These are phyloP conservation scores for Talaromyces wortmannii DNA, from an alignment of 495 filamentous ascomycete species.

Conservation along the genomic window DNA sequence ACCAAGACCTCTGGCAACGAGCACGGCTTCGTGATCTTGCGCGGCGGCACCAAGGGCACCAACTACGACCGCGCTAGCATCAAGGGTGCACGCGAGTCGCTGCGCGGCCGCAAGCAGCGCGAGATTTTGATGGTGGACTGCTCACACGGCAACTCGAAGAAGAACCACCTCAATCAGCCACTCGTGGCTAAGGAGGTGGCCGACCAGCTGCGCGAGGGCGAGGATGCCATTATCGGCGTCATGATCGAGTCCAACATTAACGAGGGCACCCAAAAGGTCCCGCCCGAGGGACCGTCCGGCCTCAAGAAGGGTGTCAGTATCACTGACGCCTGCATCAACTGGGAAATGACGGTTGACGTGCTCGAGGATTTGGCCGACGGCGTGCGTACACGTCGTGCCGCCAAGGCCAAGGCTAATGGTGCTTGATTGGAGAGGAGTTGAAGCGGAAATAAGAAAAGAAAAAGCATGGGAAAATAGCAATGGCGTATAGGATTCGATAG, in stretches of 20 bases:
- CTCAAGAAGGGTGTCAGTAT: conserved; percentile 93
- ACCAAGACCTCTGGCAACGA: conserved; percentile 89
- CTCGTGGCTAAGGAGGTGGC: conserved; percentile 77
- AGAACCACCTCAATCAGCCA: conserved; percentile 79
- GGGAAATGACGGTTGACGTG: conserved; percentile 79
- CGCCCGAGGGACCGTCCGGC: conserved; percentile 67
- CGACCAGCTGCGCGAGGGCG: conserved; percentile 79
- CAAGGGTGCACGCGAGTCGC: conserved; percentile 65
- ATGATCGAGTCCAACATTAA: conserved; percentile 99
- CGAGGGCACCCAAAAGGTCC: conserved; percentile 93
- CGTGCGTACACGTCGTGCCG: conserved; percentile 64
- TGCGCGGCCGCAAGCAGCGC: conserved; percentile 79
- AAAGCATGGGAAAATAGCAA: conserved; percentile 1
- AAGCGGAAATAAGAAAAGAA: conserved; percentile 9
- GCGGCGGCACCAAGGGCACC: conserved; percentile 87
- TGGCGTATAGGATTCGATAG: background rate
- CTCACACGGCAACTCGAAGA: conserved; percentile 72
- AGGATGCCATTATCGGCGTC: conserved; percentile 84
- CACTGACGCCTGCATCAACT: conserved; percentile 95
- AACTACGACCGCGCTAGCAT: conserved; percentile 90
- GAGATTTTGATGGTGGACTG: conserved; percentile 97
- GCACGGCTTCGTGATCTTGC: conserved; percentile 93
- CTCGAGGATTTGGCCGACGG: conserved; percentile 82
- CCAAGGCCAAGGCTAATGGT: conserved; percentile 26
- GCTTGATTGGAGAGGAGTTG: conserved; percentile 1